Conservation (phyloP, 202 grass and related monocot species). For the Setaria viridis region DNA sequence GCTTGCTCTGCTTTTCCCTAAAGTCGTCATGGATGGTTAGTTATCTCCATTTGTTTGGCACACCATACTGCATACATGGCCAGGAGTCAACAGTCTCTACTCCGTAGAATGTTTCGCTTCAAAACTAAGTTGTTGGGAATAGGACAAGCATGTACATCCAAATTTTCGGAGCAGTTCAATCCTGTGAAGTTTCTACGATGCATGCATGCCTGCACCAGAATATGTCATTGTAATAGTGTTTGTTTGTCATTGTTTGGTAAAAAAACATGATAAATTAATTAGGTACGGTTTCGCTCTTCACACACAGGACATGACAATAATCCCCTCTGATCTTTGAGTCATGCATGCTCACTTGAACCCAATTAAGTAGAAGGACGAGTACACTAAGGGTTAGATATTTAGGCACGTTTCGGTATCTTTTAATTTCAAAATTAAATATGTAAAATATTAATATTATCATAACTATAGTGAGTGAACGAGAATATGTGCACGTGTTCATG, state of each 20-base stretch:
- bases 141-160: neutral
- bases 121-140: neutral
- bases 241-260: neutral
- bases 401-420: too few relatives aligned
- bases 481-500: too few relatives aligned
- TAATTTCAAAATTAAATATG: too few relatives aligned
- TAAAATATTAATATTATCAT: too few relatives aligned
- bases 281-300: neutral
- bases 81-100: neutral
- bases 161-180: neutral
- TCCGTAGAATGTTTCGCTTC: neutral
- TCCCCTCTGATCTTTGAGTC: too few relatives aligned
- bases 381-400: too few relatives aligned
- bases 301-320: neutral
- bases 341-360: too few relatives aligned
- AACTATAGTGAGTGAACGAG: too few relatives aligned
- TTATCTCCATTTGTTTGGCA: too few relatives aligned
- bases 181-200: neutral
- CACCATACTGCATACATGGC: neutral
- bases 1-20: neutral
- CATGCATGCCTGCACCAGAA: neutral
- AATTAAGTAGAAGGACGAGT: too few relatives aligned
- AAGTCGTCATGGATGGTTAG: neutral
- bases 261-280: neutral
- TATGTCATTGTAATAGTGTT: neutral